These are phyloP conservation scores for Xylaria longipes DNA, from an alignment of 495 filamentous ascomycete genomes.

Conservation along the genomic window DNA sequence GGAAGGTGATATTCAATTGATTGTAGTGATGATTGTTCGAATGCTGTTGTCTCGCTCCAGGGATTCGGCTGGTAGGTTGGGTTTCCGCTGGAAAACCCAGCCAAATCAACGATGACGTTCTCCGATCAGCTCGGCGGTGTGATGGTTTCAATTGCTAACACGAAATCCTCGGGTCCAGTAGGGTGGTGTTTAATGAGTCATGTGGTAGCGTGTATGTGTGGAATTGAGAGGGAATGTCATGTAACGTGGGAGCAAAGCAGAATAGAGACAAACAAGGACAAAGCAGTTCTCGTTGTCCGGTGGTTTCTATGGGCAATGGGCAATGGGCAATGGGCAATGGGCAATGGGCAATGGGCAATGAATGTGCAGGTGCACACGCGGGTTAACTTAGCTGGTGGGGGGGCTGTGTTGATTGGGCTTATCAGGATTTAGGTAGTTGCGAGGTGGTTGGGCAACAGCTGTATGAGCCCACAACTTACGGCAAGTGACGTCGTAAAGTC, in stretches of 20 bases:
- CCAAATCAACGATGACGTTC: conserved; percentile 24
- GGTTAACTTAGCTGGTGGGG: conserved; percentile 9
- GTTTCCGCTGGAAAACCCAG: conserved; percentile 37
- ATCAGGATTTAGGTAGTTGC: conserved; percentile 12
- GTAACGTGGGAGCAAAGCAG: not conserved
- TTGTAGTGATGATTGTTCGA: not conserved
- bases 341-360: conserved; percentile 30
- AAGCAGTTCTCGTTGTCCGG: conserved; percentile 31
- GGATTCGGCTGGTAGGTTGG: conserved; percentile 13
- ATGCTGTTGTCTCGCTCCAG: conserved; percentile 17
- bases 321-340: too few species aligned
- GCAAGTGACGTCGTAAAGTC: conserved; percentile 40
- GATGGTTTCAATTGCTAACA: not conserved
- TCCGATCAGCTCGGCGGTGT: not conserved
- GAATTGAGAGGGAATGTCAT: conserved; percentile 2
- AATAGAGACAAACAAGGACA: conserved; percentile 3
- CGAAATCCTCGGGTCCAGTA: not conserved
- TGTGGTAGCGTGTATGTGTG: not conserved
- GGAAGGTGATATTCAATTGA: not conserved
- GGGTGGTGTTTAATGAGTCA: not conserved
- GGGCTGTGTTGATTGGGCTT: conserved; percentile 33
- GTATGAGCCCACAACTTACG: not conserved
- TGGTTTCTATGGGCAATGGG: conserved; percentile 35
- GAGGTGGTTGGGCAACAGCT: conserved; percentile 19
- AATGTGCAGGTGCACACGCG: not conserved